These are phyloP conservation scores for Polychytrium aggregatum DNA, from an alignment of 192 early-diverging fungal species.

Conservation along the genomic window DNA sequence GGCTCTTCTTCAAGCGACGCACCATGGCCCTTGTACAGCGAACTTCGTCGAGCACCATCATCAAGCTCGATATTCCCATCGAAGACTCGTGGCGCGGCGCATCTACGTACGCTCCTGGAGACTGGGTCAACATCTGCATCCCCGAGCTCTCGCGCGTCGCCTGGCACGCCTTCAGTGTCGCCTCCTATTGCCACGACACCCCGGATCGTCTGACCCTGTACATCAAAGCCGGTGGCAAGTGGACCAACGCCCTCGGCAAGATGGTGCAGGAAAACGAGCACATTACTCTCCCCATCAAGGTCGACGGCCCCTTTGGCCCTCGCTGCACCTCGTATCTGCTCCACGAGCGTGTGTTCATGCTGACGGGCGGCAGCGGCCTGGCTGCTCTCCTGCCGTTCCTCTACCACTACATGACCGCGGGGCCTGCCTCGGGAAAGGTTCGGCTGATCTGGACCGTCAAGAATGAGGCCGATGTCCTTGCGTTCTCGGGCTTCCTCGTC, in stretches of 20 bases:
- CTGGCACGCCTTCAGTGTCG: constrained; percentile 14
- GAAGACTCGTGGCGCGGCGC: not conserved
- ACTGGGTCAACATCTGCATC: constrained; percentile 8
- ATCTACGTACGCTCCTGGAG: constrained; percentile 5
- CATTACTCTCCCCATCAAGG: not conserved
- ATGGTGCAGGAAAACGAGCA: no score
- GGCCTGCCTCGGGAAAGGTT: no score
- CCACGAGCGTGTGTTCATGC: not conserved
- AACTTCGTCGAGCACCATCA: not conserved
- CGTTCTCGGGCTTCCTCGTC: no score
- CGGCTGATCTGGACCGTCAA: no score
- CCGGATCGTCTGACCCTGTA: not conserved
- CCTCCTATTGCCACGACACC: not conserved
- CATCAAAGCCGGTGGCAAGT: not conserved
- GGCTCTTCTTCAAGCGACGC: no score
- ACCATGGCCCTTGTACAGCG: not conserved
- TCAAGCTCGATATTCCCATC: constrained; percentile 1
- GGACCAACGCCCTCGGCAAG: constrained; percentile 2
- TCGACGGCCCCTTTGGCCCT: constrained; percentile 2
- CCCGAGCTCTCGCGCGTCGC: not conserved
- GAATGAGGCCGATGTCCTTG: no score
- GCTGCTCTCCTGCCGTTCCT: constrained; percentile 2
- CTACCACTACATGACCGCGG: no score
- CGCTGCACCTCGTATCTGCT: not conserved
- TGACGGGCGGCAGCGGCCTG: constrained; percentile 2